Evolutionary conservation across 2,329 filamentous ascomycete species (phyloP).

Genomic region (Alternaria hordeiaustralica): DNA sequence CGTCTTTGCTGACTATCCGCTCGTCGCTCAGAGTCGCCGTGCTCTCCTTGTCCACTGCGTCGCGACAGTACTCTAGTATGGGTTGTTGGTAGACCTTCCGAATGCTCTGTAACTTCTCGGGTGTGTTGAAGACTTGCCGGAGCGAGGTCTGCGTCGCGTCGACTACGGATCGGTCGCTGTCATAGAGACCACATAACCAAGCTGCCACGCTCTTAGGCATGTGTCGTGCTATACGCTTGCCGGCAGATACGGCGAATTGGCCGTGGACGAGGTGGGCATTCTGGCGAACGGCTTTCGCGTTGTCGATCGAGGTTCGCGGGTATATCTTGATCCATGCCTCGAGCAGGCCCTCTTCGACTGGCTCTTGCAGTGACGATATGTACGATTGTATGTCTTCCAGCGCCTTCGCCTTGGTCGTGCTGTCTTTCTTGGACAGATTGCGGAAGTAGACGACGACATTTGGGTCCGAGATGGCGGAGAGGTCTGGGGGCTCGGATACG

Average conservation of each 20-base stretch:
- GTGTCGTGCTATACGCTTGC: conserved; percentile 83
- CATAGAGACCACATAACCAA: conserved; percentile 91
- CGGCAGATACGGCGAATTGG: conserved; percentile 62
- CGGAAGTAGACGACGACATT: conserved; percentile 90
- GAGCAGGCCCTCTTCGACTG: conserved; percentile 80
- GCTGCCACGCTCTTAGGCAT: conserved; percentile 79
- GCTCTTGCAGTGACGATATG: conserved; percentile 65
- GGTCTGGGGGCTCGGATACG: conserved; percentile 82
- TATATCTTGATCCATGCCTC: conserved; percentile 91
- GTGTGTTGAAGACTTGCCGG: conserved; percentile 74
- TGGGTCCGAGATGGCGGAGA: conserved; percentile 77
- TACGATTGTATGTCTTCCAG: conserved; percentile 81
- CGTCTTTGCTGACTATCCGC: conserved; percentile 80
- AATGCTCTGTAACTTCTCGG: conserved; percentile 78
- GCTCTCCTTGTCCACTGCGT: conserved; percentile 79
- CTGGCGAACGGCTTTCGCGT: conserved; percentile 84
- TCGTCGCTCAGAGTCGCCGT: conserved; percentile 86
- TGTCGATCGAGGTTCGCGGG: conserved; percentile 88
- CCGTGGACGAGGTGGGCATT: conserved; percentile 80
- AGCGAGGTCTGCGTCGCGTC: conserved; percentile 80
- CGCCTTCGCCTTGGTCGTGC: conserved; percentile 87
- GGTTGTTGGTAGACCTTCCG: conserved; percentile 82
- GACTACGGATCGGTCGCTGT: conserved; percentile 78
- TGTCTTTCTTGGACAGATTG: conserved; percentile 90
- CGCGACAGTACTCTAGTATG: conserved; percentile 81